Evolutionary conservation across 2,329 filamentous ascomycete species (phyloP).

Genomic region (Phialophora expanda): DNA sequence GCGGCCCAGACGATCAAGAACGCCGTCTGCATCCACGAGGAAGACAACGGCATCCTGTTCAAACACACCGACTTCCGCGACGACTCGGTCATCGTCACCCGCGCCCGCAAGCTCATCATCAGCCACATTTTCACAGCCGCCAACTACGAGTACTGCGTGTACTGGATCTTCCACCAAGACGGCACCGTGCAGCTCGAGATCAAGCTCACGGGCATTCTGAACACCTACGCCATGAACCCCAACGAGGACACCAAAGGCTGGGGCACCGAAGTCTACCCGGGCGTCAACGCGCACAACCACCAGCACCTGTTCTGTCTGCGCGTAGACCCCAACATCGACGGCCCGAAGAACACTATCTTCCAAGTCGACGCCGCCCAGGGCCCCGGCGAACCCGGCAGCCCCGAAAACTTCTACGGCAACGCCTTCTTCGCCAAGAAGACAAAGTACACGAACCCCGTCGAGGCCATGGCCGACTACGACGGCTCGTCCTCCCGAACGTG

Average conservation of each 20-base stretch:
- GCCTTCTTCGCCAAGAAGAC: constrained; percentile 87
- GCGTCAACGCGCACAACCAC: constrained; percentile 94
- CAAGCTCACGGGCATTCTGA: constrained; percentile 88
- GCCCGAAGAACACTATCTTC: constrained; percentile 81
- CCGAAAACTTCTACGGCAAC: constrained; percentile 87
- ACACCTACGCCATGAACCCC: constrained; percentile 82
- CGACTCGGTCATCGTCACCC: constrained; percentile 82
- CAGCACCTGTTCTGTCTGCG: constrained; percentile 94
- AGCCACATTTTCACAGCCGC: constrained; percentile 94
- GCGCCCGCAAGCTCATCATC: constrained; percentile 82
- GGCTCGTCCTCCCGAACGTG: constrained; percentile 79
- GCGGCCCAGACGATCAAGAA: constrained; percentile 84
- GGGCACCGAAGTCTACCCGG: constrained; percentile 89
- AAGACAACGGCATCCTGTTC: constrained; percentile 89
- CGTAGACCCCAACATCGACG: constrained; percentile 85
- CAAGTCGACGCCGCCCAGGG: constrained; percentile 76
- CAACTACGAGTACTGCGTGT: constrained; percentile 89
- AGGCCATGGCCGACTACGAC: constrained; percentile 79
- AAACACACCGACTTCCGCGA: constrained; percentile 95
- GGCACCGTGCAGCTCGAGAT: constrained; percentile 91
- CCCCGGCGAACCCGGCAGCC: constrained; percentile 75
- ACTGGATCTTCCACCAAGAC: constrained; percentile 93
- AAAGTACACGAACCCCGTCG: constrained; percentile 71
- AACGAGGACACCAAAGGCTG: constrained; percentile 83
- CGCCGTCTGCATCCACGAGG: constrained; percentile 93